A percentile compares a stretch with the other conserved stretches of the same genome.
Conservation (phyloP, 257 asterid genomes). For the Nyctanthes arbortristis region DNA sequence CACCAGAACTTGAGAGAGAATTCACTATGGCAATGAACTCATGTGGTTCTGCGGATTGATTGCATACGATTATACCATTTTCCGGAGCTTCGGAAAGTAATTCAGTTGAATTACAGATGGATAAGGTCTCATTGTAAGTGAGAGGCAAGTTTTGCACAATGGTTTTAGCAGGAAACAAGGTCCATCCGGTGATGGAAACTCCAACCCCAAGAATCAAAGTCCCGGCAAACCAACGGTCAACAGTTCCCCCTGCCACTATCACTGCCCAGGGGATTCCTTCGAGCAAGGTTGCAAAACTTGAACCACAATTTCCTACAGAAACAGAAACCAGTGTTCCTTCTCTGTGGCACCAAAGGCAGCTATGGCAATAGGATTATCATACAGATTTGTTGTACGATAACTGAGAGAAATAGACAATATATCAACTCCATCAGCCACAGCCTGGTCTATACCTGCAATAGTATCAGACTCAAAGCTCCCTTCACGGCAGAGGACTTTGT, state of each 20-base stretch:
- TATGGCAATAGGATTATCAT: slow-evolving; percentile 3
- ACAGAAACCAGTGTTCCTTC: not conserved
- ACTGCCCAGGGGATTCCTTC: slow-evolving; percentile 7
- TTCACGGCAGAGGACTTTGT: not conserved
- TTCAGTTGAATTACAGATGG: slow-evolving; percentile 29
- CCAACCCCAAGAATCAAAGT: not conserved
- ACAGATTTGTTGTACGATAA: not conserved
- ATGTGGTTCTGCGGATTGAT: not conserved
- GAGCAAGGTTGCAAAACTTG: slow-evolving; percentile 5
- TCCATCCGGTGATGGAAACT: slow-evolving; percentile 3
- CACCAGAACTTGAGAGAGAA: slow-evolving; percentile 4
- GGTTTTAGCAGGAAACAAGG: slow-evolving; percentile 6
- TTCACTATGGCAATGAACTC: not conserved
- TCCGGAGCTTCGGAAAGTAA: not conserved
- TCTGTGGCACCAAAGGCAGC: slow-evolving; percentile 19
- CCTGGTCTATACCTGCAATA: slow-evolving; percentile 3
- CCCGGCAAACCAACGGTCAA: not conserved
- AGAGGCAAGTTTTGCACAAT: not conserved
- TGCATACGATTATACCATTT: slow-evolving; percentile 7
- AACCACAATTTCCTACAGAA: slow-evolving; percentile 3
- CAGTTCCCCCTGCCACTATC: not conserved
- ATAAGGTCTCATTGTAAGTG: slow-evolving; percentile 1
- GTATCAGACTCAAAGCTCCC: not conserved
- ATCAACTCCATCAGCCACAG: slow-evolving; percentile 12
- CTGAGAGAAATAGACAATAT: slow-evolving; percentile 4